Conservation (phyloP, 768 basidiomycete genomes). For the Auricularia heimuer region DNA sequence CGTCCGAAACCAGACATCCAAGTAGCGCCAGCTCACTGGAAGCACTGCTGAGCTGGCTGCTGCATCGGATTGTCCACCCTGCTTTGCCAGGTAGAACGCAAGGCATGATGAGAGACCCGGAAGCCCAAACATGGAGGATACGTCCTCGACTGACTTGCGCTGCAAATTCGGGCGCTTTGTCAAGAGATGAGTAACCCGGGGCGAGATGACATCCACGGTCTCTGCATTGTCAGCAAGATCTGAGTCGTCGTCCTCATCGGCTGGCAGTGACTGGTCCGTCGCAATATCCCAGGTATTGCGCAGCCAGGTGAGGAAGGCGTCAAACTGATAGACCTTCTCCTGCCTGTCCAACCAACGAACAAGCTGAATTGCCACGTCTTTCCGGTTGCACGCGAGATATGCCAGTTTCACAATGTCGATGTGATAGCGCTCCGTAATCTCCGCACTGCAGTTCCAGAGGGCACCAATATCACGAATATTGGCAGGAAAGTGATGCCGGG, state of each 20-base stretch:
- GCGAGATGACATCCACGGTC: background rate
- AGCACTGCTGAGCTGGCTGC: background rate
- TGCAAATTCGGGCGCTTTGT: background rate
- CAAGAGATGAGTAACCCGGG: background rate
- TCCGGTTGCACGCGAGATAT: conserved; percentile 10
- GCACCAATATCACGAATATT: conserved; percentile 9
- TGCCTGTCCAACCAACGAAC: conserved; percentile 4
- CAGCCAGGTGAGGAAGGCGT: conserved; percentile 5
- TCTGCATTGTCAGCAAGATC: background rate
- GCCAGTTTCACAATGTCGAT: conserved; percentile 10
- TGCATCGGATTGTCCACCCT: background rate
- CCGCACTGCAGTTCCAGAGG: conserved; percentile 8
- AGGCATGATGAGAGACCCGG: background rate
- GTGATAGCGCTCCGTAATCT: conserved; percentile 12
- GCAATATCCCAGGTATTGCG: background rate
- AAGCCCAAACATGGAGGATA: background rate
- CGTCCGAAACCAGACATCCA: background rate
- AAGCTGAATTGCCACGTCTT: conserved; percentile 10
- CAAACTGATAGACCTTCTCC: conserved; percentile 5
- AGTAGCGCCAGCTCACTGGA: background rate
- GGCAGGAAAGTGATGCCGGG: conserved; percentile 2
- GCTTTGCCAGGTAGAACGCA: background rate
- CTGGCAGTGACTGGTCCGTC: too few relatives aligned
- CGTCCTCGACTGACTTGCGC: background rate
- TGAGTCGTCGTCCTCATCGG: background rate